Conservation (phyloP, 495 filamentous ascomycete genomes). For the Umbilicaria muhlenbergii region DNA sequence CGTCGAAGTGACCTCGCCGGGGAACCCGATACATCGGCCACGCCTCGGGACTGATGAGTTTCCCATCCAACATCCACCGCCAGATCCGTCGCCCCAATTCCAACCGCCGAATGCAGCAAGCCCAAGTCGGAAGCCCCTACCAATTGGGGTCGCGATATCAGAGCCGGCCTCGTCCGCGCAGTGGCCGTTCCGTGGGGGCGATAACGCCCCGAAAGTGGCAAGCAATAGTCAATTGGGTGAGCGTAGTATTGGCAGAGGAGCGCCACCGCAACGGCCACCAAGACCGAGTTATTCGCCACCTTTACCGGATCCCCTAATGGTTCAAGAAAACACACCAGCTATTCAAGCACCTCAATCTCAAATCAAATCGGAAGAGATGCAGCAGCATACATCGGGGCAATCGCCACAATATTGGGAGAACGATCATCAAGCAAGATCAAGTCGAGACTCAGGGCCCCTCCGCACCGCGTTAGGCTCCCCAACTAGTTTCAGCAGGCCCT, state of each 20-base stretch:
- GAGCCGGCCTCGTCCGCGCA: conserved; percentile 35
- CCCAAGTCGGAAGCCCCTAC: conserved; percentile 13
- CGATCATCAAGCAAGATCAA: conserved; percentile 25
- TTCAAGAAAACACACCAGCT: conserved; percentile 31
- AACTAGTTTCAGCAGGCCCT: conserved; percentile 20
- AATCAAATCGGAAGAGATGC: conserved; percentile 13
- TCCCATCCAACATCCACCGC: conserved; percentile 6
- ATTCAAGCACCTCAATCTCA: conserved; percentile 34
- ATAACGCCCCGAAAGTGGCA: conserved; percentile 16
- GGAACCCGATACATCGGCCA: too few relatives aligned
- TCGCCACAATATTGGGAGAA: conserved; percentile 13
- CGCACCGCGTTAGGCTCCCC: conserved; percentile 18
- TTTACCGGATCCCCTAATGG: conserved; percentile 30
- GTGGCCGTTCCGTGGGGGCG: conserved; percentile 24
- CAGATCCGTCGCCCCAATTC: conserved; percentile 17
- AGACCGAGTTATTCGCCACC: conserved; percentile 44
- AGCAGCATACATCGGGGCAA: conserved; percentile 5
- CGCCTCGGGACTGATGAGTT: too few relatives aligned
- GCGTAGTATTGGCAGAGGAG: conserved; percentile 27
- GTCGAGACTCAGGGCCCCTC: conserved; percentile 17
- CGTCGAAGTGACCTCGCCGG: too few relatives aligned
- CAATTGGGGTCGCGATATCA: conserved; percentile 33
- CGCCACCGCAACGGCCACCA: conserved; percentile 51
- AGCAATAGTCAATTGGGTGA: conserved; percentile 23
- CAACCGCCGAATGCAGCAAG: conserved; percentile 18